Evolutionary conservation across 768 basidiomycete genomes (phyloP), one percentile per base, ranked within the genome.

Genomic region (Chalciporus piperatus): DNA sequence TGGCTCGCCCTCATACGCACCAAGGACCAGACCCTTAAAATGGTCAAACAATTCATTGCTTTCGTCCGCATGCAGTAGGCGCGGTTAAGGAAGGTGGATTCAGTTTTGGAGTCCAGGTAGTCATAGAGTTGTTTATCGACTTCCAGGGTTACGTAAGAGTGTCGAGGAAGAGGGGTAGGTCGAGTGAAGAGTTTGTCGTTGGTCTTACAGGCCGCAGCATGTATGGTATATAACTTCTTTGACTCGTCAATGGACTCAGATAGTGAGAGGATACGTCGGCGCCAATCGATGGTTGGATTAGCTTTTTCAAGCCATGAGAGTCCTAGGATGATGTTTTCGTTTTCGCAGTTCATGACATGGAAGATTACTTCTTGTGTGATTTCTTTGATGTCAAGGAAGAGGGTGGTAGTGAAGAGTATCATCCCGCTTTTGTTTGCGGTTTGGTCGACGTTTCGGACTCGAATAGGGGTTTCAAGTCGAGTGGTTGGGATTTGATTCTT

Each of bases 41-140:
- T n/a, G n/a, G n/a, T n/a, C n/a, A n/a, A n/a, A n/a, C n/a, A n/a
- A n/a, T n/a, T n/a, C n/a, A n/a, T n/a, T n/a, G n/a, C n/a, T n/a
- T n/a, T n/a, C n/a, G n/a, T n/a, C n/a, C n/a, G n/a, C n/a, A n/a
- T n/a, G n/a, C n/a, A n/a, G 22, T 30, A 7, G 28, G 28, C 28
- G 3, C 28, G 28, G 11, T 30, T 30, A 2, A 30, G 11, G 28
- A 30, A 30, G 28, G 28, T 30, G 3, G 28, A 30, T 7, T 30
- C 28, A 5, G 28, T 30, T 30, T 30, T 5, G 6, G 3, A 30
- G 28, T 30, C 28, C 1, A 30, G 28, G 28, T 30, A 30, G 2
- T 7, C 6, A 5, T 30, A 30, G 28, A 30, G 28, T 8, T 11
- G 48, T 22, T 58, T 55, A 0, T 57, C 40, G 38, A 57, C 44